Evolutionary conservation across 805 yeast species (phyloP).

Genomic region (Kodamaea neixiangensis): DNA sequence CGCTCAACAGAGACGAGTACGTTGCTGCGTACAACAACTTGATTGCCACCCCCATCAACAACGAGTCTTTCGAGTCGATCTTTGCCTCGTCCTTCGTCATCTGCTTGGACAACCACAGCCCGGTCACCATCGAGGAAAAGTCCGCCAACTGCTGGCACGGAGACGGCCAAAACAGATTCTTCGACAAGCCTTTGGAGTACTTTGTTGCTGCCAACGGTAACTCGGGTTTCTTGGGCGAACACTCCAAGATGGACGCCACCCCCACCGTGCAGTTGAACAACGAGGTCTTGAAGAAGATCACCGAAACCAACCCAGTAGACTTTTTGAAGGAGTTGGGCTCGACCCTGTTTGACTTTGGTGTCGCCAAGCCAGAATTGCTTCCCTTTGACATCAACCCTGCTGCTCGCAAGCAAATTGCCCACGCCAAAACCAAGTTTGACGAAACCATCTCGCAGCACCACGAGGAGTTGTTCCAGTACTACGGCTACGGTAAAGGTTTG

Average conservation of each 20-base stretch:
- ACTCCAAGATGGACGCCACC: conserved; percentile 97
- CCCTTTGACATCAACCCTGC: conserved; percentile 61
- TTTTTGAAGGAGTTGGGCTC: conserved; percentile 30
- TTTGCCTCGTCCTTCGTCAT: conserved; percentile 78
- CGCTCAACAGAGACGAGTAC: conserved; percentile 86
- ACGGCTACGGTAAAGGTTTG: conserved; percentile 81
- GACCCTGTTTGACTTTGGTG: conserved; percentile 16
- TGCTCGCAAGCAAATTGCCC: conserved; percentile 50
- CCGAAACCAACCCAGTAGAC: conserved; percentile 43
- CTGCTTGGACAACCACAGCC: conserved; percentile 72
- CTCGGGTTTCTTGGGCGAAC: conserved; percentile 95
- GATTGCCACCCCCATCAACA: conserved; percentile 59
- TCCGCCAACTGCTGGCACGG: conserved; percentile 93
- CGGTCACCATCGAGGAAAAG: conserved; percentile 79
- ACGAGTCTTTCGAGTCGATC: conserved; percentile 62
- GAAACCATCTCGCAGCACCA: conserved; percentile 65
- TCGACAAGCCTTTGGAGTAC: conserved; percentile 88
- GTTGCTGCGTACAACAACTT: conserved; percentile 59
- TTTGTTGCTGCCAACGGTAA: conserved; percentile 78
- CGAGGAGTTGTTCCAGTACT: conserved; percentile 75
- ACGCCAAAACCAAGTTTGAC: conserved; percentile 59
- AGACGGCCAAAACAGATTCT: conserved; percentile 87
- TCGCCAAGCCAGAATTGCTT: conserved; percentile 29
- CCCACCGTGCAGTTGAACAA: conserved; percentile 90
- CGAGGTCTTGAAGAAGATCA: conserved; percentile 59